phyloP scores from a whole-genome alignment of 805 yeast species.

The Wickerhamiella australiensis region DNA sequence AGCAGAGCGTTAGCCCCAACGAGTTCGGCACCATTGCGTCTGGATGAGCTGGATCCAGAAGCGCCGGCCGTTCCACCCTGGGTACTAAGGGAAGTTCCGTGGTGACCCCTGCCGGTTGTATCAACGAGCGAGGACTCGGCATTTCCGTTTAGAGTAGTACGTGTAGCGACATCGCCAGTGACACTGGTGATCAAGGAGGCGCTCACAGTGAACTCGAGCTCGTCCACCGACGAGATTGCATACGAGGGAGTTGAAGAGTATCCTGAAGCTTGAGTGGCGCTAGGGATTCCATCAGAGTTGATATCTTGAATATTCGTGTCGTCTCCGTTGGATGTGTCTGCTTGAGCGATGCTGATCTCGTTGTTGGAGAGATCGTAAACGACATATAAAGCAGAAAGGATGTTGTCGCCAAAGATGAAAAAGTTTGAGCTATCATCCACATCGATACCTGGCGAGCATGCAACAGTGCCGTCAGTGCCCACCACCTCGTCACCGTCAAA shows the following conservation, averaged over 20 bases:
- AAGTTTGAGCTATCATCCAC: conserved; percentile 10
- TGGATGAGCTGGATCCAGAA: background rate
- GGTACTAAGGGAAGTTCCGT: background rate
- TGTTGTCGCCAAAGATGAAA: conserved; percentile 41
- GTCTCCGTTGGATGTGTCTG: background rate
- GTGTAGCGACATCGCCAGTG: conserved; percentile 6
- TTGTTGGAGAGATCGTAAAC: conserved; percentile 50
- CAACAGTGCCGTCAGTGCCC: background rate
- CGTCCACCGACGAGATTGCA: background rate
- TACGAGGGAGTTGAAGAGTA: conserved; percentile 2
- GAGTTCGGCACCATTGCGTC: background rate
- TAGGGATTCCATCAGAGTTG: conserved; percentile 5
- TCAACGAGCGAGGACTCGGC: background rate
- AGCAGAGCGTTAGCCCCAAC: background rate
- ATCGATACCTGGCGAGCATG: conserved; percentile 5
- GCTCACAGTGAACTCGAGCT: background rate
- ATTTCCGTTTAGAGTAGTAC: background rate
- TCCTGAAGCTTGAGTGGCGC: conserved; percentile 11
- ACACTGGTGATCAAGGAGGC: background rate
- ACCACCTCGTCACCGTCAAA: conserved; percentile 2
- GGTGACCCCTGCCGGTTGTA: background rate
- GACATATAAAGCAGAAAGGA: conserved; percentile 47
- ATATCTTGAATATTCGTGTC: conserved; percentile 6
- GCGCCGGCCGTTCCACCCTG: background rate
- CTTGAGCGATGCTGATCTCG: conserved; percentile 40